These are phyloP conservation scores for Phytophthora palmivora DNA, from an alignment of 352 stramenopile species.

Conservation along the genomic window DNA sequence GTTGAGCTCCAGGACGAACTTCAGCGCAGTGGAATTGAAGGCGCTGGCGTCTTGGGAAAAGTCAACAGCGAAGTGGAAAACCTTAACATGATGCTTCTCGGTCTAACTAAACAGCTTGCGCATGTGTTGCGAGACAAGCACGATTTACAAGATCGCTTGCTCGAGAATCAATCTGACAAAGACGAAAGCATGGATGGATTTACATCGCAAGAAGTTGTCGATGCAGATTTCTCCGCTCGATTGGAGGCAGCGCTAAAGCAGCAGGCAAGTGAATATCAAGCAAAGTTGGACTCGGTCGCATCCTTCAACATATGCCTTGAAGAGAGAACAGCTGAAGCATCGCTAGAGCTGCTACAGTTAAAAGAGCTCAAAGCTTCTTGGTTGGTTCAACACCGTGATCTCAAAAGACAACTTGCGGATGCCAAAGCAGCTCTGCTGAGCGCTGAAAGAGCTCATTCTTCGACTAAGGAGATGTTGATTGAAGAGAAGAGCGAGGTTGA, in stretches of 20 bases:
- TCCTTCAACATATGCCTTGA: slow-evolving; percentile 46
- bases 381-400: slow-evolving; percentile 54
- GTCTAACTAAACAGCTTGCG: slow-evolving; percentile 70
- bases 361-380: slow-evolving; percentile 72
- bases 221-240: slow-evolving; percentile 39
- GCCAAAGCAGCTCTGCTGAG: slow-evolving; percentile 21
- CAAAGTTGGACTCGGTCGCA: slow-evolving; percentile 46
- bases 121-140: slow-evolving; percentile 81
- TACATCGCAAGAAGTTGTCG: slow-evolving; percentile 16
- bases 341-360: slow-evolving; percentile 60
- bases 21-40: slow-evolving; percentile 27
- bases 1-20: slow-evolving; percentile 59
- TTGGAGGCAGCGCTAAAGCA: slow-evolving; percentile 54
- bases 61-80: slow-evolving; percentile 53
- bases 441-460: slow-evolving; percentile 37
- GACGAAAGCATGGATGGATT: slow-evolving; percentile 27
- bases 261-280: slow-evolving; percentile 53
- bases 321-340: slow-evolving; percentile 49
- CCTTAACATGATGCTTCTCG: slow-evolving; percentile 73
- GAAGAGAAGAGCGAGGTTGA: slow-evolving; percentile 43
- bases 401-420: slow-evolving; percentile 43
- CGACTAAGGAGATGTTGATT: slow-evolving; percentile 27
- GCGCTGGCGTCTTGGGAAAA: slow-evolving; percentile 5
- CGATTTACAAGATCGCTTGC: slow-evolving; percentile 60
- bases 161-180: slow-evolving; percentile 38